Conservation (phyloP, 192 early-diverging fungal species). For the Gaertneriomyces sp. region DNA sequence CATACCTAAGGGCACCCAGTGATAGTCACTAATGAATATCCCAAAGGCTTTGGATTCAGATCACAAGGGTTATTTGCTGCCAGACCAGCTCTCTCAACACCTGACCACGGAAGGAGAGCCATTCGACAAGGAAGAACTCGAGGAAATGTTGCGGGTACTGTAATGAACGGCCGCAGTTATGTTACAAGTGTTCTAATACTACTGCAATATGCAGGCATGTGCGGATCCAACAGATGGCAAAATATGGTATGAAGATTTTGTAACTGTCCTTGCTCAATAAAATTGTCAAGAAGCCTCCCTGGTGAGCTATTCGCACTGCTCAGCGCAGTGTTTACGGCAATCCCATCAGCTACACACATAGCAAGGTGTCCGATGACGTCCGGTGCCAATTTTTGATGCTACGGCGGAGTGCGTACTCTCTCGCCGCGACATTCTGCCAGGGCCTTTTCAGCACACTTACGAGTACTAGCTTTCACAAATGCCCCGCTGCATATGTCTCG, state of each 20-base stretch:
- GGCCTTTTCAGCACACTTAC: constrained; percentile 13
- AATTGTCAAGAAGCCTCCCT: too few species aligned
- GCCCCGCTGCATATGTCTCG: constrained; percentile 21
- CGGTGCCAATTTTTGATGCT: neutral
- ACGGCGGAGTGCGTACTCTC: neutral
- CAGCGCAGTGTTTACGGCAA: neutral
- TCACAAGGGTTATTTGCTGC: constrained; percentile 45
- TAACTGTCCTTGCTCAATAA: too few species aligned
- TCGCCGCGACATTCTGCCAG: constrained; percentile 30
- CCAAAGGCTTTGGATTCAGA: constrained; percentile 46
- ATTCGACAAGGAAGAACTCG: constrained; percentile 49
- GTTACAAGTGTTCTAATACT: neutral
- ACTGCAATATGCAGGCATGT: constrained; percentile 35
- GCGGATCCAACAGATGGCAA: constrained; percentile 53
- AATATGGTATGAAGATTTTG: constrained; percentile 48
- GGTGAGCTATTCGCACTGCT: too few species aligned
- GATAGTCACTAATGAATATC: neutral
- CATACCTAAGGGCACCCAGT: neutral
- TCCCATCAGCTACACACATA: neutral
- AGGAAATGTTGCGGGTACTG: constrained; percentile 51
- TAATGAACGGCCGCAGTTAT: neutral
- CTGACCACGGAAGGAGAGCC: constrained; percentile 46
- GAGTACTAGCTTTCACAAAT: constrained; percentile 16
- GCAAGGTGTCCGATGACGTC: too few species aligned
- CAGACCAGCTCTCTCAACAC: constrained; percentile 41